Percentiles rank a stretch among this genome's conserved stretches.
Conservation (phyloP, 2,329 filamentous ascomycete species). For the Scytalidium sp. region DNA sequence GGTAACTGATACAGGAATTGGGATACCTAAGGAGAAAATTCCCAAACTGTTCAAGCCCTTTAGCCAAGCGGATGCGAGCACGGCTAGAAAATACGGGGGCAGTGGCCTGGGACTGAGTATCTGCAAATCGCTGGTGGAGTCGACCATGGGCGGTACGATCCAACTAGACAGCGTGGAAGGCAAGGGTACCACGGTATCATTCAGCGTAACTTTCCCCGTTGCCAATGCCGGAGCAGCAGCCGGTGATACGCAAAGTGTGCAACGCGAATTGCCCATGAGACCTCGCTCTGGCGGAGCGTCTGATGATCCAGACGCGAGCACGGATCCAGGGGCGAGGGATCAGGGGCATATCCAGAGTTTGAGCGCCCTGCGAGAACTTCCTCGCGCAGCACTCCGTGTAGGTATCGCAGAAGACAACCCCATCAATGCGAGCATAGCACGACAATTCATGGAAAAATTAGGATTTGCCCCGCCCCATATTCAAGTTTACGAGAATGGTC, state of each 20-base stretch:
- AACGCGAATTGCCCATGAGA: background rate
- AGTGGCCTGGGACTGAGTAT: slow-evolving; percentile 78
- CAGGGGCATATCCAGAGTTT: background rate
- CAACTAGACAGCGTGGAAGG: background rate
- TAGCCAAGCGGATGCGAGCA: slow-evolving; percentile 72
- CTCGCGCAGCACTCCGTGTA: background rate
- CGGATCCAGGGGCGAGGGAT: background rate
- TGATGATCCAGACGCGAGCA: background rate
- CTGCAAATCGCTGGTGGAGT: slow-evolving; percentile 33
- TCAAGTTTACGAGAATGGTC: background rate
- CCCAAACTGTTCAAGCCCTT: slow-evolving; percentile 76
- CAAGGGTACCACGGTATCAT: slow-evolving; percentile 17
- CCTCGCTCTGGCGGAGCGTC: background rate
- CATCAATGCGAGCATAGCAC: slow-evolving; percentile 23
- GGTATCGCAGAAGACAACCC: background rate
- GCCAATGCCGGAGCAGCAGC: background rate
- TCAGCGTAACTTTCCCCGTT: slow-evolving; percentile 18
- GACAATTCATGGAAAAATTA: slow-evolving; percentile 19
- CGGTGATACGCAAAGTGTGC: background rate
- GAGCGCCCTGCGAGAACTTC: slow-evolving; percentile 13
- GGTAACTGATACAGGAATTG: slow-evolving; percentile 73
- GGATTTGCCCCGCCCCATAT: slow-evolving; percentile 17
- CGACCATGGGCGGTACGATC: background rate
- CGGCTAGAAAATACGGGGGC: slow-evolving; percentile 76
- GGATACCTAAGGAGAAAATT: slow-evolving; percentile 67